Evolutionary conservation across 768 basidiomycete species (phyloP), one percentile per base, ranked within the genome.

Genomic region (Psilocybe sp.): DNA sequence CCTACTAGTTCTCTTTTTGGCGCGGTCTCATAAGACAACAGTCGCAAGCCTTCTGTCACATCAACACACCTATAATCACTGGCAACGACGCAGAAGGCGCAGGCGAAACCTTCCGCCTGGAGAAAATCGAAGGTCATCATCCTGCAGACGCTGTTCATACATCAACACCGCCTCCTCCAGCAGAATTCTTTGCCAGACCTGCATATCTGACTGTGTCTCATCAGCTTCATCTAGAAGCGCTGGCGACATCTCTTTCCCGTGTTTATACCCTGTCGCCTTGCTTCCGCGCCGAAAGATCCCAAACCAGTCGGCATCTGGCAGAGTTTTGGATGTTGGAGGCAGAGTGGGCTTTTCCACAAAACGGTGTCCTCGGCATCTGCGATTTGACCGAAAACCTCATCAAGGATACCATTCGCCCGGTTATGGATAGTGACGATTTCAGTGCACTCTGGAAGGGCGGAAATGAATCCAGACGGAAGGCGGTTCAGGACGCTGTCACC

Each of bases 291-390:
- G 97, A 99, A 63, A 82, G 82, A 5, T 89, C 87, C 2, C 78
- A 86, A 57, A 98, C 96, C 1, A 81, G 82, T 31, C 77, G 96
- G n/a, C 97, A 99, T 64, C 79, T 99, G 11, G 84, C 92, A 44
- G 97, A 99, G 66, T 99, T 99, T 67, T 98, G 92, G 89, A 99
- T 99, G 97, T 81, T 98, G 47, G 97, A 99, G 69, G 95, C 91
- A 0, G 97, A 99, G 64, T 86, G 92, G 79, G 84, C 84, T 2
- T 69, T 74, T 40, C 58, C 59, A 11, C 47, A 51, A 10, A 38
- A 62, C 43, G 54, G 74, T 69, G 46, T 74, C 79, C 54, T 81
- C 72, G 71, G 70, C 14, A 63, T 77, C 14, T 76, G 73, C 47
- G 63, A 62, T 15, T 59, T 74, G 8, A 70, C 74, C 1, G 75